Evolutionary conservation across 805 yeast genomes (phyloP), one percentile per base, ranked within the genome.

Genomic region (Wickerhamomyces bisporus): DNA sequence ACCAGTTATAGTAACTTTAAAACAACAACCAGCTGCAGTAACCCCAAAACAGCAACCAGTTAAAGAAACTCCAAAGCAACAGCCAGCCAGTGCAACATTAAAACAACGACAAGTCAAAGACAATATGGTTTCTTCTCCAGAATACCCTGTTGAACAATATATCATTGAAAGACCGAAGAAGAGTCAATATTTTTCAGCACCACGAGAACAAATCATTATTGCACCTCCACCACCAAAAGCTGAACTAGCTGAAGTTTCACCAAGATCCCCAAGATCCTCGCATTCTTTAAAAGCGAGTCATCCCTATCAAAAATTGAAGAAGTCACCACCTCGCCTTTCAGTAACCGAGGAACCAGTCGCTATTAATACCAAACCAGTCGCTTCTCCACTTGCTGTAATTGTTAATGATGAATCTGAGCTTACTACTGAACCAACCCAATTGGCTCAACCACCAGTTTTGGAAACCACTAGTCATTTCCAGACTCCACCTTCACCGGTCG

Each of bases 271-370:
- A 7, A 16, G 30, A 33, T 12, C 27, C 12, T 15, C 23, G 3
- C 12, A 28, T 14, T 26, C 27, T 4, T 30, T 32, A 14, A 26
- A 25, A 21, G 27, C 31, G 20, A 27, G 19, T 15, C 53, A 49
- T 36, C 53, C 53, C n/a, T 49, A 49, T 17, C 35, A 34, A 16
- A 17, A 24, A 18, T 34, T 48, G 12, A 47, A 27, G 23, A 18
- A 19, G 8, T 36, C 48, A 23, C 49, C 50, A 26, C 43, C 52
- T 20, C 15, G 14, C n/a, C n/a, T n/a, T n/a, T n/a, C n/a, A n/a
- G n/a, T n/a, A n/a, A n/a, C n/a, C n/a, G n/a, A n/a, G n/a, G n/a
- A n/a, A n/a, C n/a, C n/a, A n/a, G n/a, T n/a, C n/a, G n/a, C n/a
- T n/a, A n/a, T n/a, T 24, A 8, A 9, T 13, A 34, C 9, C 30